A percentile compares a stretch with the other conserved stretches of the same genome.
These are phyloP conservation scores for Elaeagnus macrophylla DNA, from an alignment of 306 rosid genomes.

Conservation along the genomic window DNA sequence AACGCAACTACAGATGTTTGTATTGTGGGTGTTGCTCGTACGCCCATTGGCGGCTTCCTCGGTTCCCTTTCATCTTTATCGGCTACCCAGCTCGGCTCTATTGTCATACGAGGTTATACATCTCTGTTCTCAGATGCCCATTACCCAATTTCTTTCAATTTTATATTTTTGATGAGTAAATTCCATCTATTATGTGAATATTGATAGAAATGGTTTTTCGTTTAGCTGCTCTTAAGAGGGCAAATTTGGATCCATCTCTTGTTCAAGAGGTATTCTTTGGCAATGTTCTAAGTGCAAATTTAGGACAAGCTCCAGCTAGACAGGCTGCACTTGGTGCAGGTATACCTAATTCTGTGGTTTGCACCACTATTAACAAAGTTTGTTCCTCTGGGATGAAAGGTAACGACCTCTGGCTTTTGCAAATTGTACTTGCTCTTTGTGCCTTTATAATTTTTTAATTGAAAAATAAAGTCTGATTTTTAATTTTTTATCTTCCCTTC, in stretches of 20 bases:
- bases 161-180: not conserved
- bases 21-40: slow-evolving; percentile 85
- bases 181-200: not conserved
- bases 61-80: slow-evolving; percentile 78
- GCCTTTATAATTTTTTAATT: not conserved
- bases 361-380: slow-evolving; percentile 90
- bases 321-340: slow-evolving; percentile 94
- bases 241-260: slow-evolving; percentile 64
- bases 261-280: slow-evolving; percentile 96
- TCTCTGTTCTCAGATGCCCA: not conserved
- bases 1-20: slow-evolving; percentile 53
- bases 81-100: slow-evolving; percentile 75
- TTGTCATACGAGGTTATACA: slow-evolving; percentile 48
- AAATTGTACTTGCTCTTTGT: not conserved
- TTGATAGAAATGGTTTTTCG: slow-evolving; percentile 8
- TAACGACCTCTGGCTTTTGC: slow-evolving; percentile 12
- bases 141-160: not conserved
- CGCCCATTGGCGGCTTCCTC: slow-evolving; percentile 79
- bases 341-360: slow-evolving; percentile 64
- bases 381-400: slow-evolving; percentile 93
- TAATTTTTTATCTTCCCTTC: slow-evolving; percentile 14
- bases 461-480: slow-evolving; percentile 7
- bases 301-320: slow-evolving; percentile 96
- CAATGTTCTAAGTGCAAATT: slow-evolving; percentile 81
- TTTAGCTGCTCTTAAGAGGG: slow-evolving; percentile 74